Evolutionary conservation across 208 protist species (phyloP).

Genomic region (Leishmania amazonensis): DNA sequence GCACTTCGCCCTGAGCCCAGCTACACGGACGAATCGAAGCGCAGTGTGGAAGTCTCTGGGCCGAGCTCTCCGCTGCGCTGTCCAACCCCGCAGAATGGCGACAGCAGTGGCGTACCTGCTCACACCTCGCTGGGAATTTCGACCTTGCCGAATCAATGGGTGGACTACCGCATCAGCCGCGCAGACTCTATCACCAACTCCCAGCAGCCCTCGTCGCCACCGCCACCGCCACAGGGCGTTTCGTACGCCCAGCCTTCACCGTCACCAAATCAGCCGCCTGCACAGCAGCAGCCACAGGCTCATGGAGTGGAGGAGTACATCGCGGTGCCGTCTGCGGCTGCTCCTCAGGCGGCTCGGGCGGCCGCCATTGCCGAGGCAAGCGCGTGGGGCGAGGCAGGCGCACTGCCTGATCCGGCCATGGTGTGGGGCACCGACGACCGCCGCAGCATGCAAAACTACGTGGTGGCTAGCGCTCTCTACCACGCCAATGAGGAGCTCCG

Average conservation of each 20-base stretch:
- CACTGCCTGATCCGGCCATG: conserved; percentile 81
- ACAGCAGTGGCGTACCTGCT: not conserved
- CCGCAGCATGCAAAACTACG: conserved; percentile 74
- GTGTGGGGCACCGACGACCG: conserved; percentile 83
- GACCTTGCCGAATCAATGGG: conserved; percentile 3
- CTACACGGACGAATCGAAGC: not conserved
- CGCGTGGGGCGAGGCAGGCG: conserved; percentile 36
- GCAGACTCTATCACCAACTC: not conserved
- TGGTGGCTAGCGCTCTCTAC: conserved; percentile 83
- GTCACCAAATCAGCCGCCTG: not conserved
- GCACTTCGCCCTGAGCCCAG: not conserved
- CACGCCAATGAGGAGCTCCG: conserved; percentile 89
- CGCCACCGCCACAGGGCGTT: not conserved
- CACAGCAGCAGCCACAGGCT: conserved; percentile 1
- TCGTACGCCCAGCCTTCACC: not conserved
- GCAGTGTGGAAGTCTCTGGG: not conserved
- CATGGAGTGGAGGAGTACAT: conserved; percentile 36
- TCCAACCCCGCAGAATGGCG: not conserved
- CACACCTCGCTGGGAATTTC: not conserved
- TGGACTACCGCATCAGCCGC: conserved; percentile 5
- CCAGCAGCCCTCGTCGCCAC: not conserved
- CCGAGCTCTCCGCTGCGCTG: not conserved
- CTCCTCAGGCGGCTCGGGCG: conserved; percentile 35
- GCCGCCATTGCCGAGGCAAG: conserved; percentile 34
- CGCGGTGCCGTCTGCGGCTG: conserved; percentile 44